Percentiles rank a stretch among this genome's conserved stretches.
Conservation (phyloP, 805 yeast species). For the Yarrowia sp. region DNA sequence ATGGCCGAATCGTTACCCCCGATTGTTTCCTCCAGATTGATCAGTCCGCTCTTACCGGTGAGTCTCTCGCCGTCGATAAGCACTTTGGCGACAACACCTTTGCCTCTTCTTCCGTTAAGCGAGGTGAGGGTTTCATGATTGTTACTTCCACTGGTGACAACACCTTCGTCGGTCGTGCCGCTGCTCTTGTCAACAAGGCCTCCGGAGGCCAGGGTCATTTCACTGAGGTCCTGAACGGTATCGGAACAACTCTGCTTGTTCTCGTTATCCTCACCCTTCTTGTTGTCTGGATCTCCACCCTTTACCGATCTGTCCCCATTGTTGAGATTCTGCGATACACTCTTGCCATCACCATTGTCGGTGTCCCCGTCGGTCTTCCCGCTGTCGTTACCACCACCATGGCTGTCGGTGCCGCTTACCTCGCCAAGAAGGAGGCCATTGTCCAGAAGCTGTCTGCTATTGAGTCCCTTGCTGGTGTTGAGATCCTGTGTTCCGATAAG, state of each 20-base stretch:
- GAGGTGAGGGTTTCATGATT: conserved; percentile 93
- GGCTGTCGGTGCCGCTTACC: conserved; percentile 99
- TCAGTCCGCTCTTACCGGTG: conserved; percentile 97
- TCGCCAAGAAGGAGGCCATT: conserved; percentile 95
- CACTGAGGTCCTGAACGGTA: conserved; percentile 96
- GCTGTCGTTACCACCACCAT: conserved; percentile 97
- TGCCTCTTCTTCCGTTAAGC: conserved; percentile 92
- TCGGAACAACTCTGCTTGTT: conserved; percentile 87
- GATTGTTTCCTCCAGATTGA: conserved; percentile 86
- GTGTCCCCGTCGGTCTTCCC: conserved; percentile 98
- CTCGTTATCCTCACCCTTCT: conserved; percentile 82
- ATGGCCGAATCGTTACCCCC: conserved; percentile 84
- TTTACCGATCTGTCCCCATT: conserved; percentile 87
- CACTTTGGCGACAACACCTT: conserved; percentile 79
- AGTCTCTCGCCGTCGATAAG: conserved; percentile 93
- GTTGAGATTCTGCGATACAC: conserved; percentile 88
- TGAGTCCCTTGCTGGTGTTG: conserved; percentile 97
- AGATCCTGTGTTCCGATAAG: conserved; percentile 95
- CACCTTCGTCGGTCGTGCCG: conserved; percentile 96
- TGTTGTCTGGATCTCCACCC: conserved; percentile 88
- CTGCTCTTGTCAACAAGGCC: conserved; percentile 93
- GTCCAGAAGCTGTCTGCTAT: conserved; percentile 95
- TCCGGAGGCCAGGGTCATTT: conserved; percentile 92
- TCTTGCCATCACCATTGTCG: conserved; percentile 91
- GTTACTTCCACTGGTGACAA: conserved; percentile 94